Evolutionary conservation across 495 filamentous ascomycete species (phyloP), one percentile per base, ranked within the genome.

Genomic region (Physcia stellaris): DNA sequence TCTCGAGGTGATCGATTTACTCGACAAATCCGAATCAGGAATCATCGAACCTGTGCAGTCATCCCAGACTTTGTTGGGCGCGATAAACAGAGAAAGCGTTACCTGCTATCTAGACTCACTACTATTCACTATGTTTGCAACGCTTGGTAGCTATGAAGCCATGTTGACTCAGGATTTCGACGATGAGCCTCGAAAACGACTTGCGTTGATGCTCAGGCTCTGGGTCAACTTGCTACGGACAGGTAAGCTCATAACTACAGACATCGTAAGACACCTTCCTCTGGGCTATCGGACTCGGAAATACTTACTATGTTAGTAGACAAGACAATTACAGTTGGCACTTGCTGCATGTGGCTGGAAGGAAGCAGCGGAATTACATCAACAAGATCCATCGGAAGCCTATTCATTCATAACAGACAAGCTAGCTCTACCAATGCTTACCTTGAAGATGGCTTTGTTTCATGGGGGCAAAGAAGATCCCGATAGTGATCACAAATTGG

Each of bases 91-190:
- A 31, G 68, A 78, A 13, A 74, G 70, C 15, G 85, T 90, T 16
- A 94, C 90, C 24, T 98, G 90, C 57, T 98, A 86, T 48, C 63
- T 94, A 1, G 90, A 95, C 52, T 68, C 87, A 1, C 60, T 95
- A n/a, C 73, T 98, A 2, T 95, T 94, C 51, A 83, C 90, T 41
- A 94, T 98, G 88, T 98, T 98, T 55, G 80, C 84, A 7, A 75
- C 83, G 38, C 61, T 94, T 19, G 77, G 79, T 32, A 84, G 82
- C 48, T 98, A 94, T 54, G 90, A 98, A 52, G 81, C 80, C 19
- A 92, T 95, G 59, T 60, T 95, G 33, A 77, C 77, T 52, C 79
- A 82, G 35, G 67, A 61, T 3, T 80, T 81, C 42, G 70, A 76
- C 32, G 71, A 77, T 39, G 76, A 83, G 45, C 64, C 78, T 13